Conservation (phyloP, 192 early-diverging fungal genomes). For the Linnemannia exigua region DNA sequence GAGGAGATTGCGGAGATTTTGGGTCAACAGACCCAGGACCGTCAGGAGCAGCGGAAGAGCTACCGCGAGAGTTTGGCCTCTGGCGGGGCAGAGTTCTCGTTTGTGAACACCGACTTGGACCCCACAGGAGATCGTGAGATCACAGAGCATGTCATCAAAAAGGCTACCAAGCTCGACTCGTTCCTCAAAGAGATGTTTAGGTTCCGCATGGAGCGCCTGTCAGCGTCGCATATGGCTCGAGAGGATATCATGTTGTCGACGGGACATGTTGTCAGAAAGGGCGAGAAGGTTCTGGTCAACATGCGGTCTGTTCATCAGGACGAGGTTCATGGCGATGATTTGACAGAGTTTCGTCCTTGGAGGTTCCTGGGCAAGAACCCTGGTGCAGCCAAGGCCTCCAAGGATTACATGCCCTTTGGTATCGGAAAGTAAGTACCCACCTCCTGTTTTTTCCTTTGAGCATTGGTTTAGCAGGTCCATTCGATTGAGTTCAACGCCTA, state of each 20-base stretch:
- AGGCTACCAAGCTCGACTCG: constrained; percentile 49
- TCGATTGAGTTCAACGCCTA: not conserved
- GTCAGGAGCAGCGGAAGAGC: constrained; percentile 15
- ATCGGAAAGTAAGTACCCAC: constrained; percentile 54
- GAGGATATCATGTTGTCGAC: constrained; percentile 46
- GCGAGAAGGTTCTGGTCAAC: constrained; percentile 48
- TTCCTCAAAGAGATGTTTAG: constrained; percentile 51
- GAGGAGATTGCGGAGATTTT: constrained; percentile 47
- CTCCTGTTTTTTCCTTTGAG: not conserved
- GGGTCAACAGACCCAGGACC: constrained; percentile 1
- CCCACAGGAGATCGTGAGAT: constrained; percentile 13
- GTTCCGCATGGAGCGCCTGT: constrained; percentile 20
- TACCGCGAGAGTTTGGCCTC: too few relatives aligned
- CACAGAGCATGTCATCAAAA: constrained; percentile 30
- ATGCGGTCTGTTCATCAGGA: constrained; percentile 24
- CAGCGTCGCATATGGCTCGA: constrained; percentile 30
- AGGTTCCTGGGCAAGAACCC: constrained; percentile 49
- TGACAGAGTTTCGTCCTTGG: constrained; percentile 52
- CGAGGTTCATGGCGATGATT: constrained; percentile 28
- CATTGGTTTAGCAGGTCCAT: not conserved
- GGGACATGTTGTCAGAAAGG: constrained; percentile 45
- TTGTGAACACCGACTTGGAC: constrained; percentile 7
- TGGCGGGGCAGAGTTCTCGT: not conserved
- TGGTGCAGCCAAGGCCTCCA: constrained; percentile 41
- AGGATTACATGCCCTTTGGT: constrained; percentile 56